Conservation (phyloP, 2,329 filamentous ascomycete species). For the Ophiostoma sp. region DNA sequence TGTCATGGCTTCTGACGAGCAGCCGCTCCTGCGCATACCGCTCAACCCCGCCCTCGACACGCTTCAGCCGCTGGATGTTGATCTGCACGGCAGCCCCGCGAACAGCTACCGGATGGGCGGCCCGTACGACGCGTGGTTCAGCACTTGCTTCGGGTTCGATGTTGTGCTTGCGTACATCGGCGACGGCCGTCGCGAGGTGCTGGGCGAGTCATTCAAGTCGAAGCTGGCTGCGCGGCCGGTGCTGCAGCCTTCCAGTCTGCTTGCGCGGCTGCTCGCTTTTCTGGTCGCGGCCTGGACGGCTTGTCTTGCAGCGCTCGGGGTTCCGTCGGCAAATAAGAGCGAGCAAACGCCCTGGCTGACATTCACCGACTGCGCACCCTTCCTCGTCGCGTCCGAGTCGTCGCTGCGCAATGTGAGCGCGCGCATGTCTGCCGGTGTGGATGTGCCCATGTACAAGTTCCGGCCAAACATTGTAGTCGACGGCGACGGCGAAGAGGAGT, state of each 20-base stretch:
- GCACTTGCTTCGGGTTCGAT: conserved; percentile 56
- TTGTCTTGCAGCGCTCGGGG: background rate
- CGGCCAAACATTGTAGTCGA: conserved; percentile 67
- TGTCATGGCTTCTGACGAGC: conserved; percentile 19
- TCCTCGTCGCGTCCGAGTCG: conserved; percentile 63
- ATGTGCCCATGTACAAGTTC: conserved; percentile 62
- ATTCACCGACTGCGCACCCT: conserved; percentile 60
- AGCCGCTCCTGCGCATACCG: conserved; percentile 39
- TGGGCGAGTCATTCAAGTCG: conserved; percentile 52
- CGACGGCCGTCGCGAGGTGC: conserved; percentile 50
- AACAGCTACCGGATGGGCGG: conserved; percentile 59
- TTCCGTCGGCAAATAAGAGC: background rate
- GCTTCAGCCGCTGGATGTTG: conserved; percentile 47
- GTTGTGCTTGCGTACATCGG: conserved; percentile 62
- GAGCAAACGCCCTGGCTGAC: conserved; percentile 23
- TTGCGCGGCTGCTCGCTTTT: background rate
- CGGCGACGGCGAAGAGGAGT: conserved; percentile 53
- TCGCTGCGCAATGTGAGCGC: conserved; percentile 63
- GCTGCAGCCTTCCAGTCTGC: background rate
- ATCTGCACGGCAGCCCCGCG: conserved; percentile 55
- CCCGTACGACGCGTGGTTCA: conserved; percentile 61
- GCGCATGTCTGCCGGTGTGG: conserved; percentile 45
- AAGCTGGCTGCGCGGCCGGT: conserved; percentile 24
- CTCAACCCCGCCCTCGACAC: conserved; percentile 46
- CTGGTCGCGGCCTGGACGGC: background rate